phyloP scores from a whole-genome alignment of 2,329 filamentous ascomycete genomes.

The Penicillium concentricum region DNA sequence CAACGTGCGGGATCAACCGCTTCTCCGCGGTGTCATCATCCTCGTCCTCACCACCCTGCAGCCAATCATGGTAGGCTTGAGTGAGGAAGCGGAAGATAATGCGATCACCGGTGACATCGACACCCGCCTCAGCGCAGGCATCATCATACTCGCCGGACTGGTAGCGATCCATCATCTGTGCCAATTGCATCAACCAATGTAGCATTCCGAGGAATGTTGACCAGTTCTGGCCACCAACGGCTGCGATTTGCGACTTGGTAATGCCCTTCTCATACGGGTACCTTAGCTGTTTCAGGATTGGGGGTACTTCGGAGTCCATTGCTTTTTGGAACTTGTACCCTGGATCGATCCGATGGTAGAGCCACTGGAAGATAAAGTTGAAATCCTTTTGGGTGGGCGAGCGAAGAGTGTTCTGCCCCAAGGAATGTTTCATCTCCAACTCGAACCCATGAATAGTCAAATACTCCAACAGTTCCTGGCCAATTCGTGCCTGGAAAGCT shows the following conservation, averaged over 20 bases:
- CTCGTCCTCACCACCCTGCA: constrained; percentile 86
- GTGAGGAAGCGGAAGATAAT: constrained; percentile 94
- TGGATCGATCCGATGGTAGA: constrained; percentile 94
- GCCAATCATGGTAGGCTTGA: constrained; percentile 87
- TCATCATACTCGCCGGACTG: constrained; percentile 78
- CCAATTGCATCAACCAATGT: constrained; percentile 99
- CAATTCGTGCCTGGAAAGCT: constrained; percentile 76
- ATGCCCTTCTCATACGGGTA: constrained; percentile 96
- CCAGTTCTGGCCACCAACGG: constrained; percentile 97
- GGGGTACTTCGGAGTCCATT: constrained; percentile 92
- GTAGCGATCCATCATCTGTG: constrained; percentile 88
- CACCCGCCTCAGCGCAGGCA: constrained; percentile 80
- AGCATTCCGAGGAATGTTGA: constrained; percentile 87
- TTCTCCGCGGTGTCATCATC: constrained; percentile 79
- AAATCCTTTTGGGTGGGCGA: constrained; percentile 98
- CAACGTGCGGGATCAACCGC: constrained; percentile 77
- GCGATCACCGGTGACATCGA: constrained; percentile 83
- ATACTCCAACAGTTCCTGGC: constrained; percentile 87
- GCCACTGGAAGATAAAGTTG: constrained; percentile 95
- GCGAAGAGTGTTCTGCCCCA: constrained; percentile 88
- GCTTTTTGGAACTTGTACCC: constrained; percentile 90
- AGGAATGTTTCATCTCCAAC: constrained; percentile 91
- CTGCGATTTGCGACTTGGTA: constrained; percentile 91
- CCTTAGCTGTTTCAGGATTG: constrained; percentile 85
- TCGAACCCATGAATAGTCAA: constrained; percentile 93